phyloP scores from a whole-genome alignment of 2,329 filamentous ascomycete species.

The Alternaria sp. region DNA sequence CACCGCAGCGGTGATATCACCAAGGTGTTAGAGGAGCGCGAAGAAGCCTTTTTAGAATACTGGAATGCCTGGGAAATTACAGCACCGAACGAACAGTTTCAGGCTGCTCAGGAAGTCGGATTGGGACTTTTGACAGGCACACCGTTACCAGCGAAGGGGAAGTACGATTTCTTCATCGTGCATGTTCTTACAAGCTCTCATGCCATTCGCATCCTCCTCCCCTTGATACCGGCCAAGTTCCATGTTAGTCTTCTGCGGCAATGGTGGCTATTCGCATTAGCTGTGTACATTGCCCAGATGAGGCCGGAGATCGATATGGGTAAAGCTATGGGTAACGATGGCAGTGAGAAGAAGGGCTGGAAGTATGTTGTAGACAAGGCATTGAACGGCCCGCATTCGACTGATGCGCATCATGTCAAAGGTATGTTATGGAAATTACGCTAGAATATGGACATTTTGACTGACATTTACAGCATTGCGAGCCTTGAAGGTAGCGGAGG shows the following conservation, averaged over 20 bases:
- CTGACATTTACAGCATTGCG: conserved; percentile 65
- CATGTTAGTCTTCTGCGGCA: conserved; percentile 79
- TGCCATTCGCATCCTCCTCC: conserved; percentile 84
- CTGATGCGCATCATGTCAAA: conserved; percentile 87
- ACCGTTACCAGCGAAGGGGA: conserved; percentile 45
- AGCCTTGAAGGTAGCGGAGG: conserved; percentile 76
- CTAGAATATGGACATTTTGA: not conserved
- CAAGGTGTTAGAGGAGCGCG: conserved; percentile 71
- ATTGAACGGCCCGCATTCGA: conserved; percentile 70
- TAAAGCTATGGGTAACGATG: conserved; percentile 63
- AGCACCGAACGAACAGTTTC: conserved; percentile 77
- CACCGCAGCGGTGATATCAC: conserved; percentile 70
- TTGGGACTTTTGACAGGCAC: conserved; percentile 67
- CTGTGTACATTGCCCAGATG: conserved; percentile 77
- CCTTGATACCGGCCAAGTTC: conserved; percentile 74
- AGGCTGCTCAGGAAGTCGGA: conserved; percentile 69
- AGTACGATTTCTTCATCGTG: conserved; percentile 84
- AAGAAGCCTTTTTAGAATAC: conserved; percentile 78
- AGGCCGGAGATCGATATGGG: conserved; percentile 76
- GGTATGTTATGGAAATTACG: conserved; percentile 54
- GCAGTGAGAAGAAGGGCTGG: conserved; percentile 76
- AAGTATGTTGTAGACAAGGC: conserved; percentile 76
- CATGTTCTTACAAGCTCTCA: conserved; percentile 83
- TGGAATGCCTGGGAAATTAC: conserved; percentile 84
- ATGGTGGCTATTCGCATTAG: conserved; percentile 87